Conservation (phyloP, 805 yeast species). For the Starmera quercuum region DNA sequence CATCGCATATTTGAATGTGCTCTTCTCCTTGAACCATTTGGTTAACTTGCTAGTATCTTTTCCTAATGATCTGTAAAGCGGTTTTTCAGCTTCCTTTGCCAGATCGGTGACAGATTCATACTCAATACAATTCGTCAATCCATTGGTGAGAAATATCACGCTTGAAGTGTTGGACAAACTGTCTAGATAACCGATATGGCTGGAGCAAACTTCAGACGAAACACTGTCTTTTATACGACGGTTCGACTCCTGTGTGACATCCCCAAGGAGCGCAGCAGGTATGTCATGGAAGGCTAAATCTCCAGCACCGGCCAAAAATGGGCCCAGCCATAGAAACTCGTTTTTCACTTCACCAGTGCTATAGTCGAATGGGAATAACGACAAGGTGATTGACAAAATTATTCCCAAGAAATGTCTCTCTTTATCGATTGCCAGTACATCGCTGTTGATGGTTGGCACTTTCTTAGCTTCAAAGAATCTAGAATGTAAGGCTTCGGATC, state of each 20-base stretch:
- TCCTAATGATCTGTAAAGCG: conserved; percentile 2
- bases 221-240: conserved; percentile 7
- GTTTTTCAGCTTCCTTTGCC: conserved; percentile 6
- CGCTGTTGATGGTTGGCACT: conserved; percentile 8
- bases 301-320: conserved; percentile 9
- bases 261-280: conserved; percentile 9
- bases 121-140: conserved; percentile 7
- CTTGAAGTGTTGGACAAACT: background rate
- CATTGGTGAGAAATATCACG: conserved; percentile 10
- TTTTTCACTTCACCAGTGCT: conserved; percentile 18
- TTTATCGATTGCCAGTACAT: conserved; percentile 9
- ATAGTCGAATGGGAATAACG: conserved; percentile 9
- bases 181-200: conserved; percentile 8
- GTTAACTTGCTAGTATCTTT: conserved; percentile 3
- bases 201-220: conserved; percentile 12
- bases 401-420: conserved; percentile 16
- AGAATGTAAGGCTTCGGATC: background rate
- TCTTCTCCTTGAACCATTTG: conserved; percentile 3
- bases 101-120: conserved; percentile 1
- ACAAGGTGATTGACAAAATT: conserved; percentile 14
- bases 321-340: conserved; percentile 27
- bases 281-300: conserved; percentile 4
- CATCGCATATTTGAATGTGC: conserved; percentile 8
- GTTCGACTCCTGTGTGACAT: conserved; percentile 8
- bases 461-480: conserved; percentile 22